Evolutionary conservation across 345 rosid species (phyloP).

Genomic region (Brassica carinata): DNA sequence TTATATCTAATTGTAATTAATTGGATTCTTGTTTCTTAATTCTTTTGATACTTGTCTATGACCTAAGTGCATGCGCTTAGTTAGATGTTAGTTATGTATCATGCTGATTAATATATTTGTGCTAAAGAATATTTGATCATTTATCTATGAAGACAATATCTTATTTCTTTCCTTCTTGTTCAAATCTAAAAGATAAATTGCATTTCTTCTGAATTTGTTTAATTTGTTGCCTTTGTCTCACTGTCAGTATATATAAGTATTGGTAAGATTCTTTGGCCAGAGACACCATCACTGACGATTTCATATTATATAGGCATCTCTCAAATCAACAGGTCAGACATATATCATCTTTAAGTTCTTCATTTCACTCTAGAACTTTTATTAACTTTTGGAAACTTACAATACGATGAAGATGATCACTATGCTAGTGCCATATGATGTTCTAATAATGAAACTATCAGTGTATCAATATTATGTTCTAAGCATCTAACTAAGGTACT

Average conservation of each 20-base stretch:
- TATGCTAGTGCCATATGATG: not conserved
- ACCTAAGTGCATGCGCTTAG: not conserved
- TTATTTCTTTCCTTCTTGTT: not conserved
- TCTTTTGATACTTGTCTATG: not conserved
- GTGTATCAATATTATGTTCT: not conserved
- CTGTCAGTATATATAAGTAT: constrained; percentile 13
- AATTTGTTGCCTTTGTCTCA: not conserved
- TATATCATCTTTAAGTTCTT: constrained; percentile 1
- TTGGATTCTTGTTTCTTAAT: not conserved
- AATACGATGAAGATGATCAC: not conserved
- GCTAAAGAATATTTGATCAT: not conserved
- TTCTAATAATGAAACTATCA: not conserved
- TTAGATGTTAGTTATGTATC: not conserved
- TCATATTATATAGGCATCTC: constrained; percentile 5
- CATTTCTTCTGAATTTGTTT: not conserved
- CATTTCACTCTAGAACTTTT: not conserved
- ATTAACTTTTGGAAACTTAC: not conserved
- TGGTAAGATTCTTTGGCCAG: constrained; percentile 1
- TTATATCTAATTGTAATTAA: not conserved
- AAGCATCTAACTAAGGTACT: not conserved
- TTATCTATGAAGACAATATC: not conserved
- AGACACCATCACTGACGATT: not conserved
- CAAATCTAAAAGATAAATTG: not conserved
- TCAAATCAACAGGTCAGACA: constrained; percentile 2
- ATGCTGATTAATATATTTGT: not conserved